Conservation (phyloP, 768 basidiomycete genomes). For the Mycena olivaceomarginata region DNA sequence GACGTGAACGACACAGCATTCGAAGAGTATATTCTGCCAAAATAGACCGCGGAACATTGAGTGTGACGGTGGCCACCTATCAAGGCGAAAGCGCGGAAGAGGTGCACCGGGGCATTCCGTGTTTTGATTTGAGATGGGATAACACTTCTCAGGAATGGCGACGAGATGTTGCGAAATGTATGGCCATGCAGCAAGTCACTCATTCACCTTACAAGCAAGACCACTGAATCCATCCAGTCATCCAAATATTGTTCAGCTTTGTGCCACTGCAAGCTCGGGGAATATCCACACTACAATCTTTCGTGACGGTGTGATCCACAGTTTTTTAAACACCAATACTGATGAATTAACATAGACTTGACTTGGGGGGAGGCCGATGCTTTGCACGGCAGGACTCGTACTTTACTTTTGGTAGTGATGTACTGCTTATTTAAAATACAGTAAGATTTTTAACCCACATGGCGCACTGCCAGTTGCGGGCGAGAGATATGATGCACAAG, state of each 20-base stretch:
- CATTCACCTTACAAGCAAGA: accelerated
- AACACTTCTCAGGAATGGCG: background rate
- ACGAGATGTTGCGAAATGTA: background rate
- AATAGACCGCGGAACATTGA: background rate
- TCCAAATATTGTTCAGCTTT: background rate
- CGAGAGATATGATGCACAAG: too few species aligned
- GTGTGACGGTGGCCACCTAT: background rate
- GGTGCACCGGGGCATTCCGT: background rate
- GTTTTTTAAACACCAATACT: background rate
- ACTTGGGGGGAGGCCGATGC: too few species aligned
- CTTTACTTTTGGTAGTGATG: too few species aligned
- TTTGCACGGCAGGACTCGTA: too few species aligned
- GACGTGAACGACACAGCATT: background rate
- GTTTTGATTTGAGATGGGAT: background rate
- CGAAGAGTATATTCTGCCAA: background rate
- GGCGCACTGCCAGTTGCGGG: too few species aligned
- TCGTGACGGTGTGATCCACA: background rate
- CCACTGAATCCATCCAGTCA: background rate
- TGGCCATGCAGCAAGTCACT: background rate
- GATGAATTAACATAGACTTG: too few species aligned
- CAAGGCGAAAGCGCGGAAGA: background rate
- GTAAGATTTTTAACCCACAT: too few species aligned
- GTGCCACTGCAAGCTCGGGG: background rate
- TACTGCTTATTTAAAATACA: too few species aligned
- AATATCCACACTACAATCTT: background rate